Conservation (phyloP, 2,329 filamentous ascomycete genomes). For the Monosporascus ibericus region DNA sequence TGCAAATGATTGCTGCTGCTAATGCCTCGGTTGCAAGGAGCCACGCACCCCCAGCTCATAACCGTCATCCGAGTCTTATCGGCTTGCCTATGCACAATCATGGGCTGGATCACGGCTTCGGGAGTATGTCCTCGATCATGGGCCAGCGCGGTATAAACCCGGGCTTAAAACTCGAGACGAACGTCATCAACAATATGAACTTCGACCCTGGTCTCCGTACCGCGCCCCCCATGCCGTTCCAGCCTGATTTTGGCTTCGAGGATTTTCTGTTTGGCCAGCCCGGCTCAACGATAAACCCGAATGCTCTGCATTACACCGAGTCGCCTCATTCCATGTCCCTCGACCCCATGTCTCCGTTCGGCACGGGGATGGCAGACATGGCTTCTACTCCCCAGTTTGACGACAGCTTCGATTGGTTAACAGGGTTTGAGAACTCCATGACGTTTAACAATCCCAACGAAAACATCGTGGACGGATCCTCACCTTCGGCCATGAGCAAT, state of each 20-base stretch:
- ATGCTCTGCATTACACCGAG: constrained; percentile 76
- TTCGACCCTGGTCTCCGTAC: constrained; percentile 66
- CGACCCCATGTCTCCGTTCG: constrained; percentile 56
- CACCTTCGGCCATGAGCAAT: constrained; percentile 91
- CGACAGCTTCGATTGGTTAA: constrained; percentile 75
- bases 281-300: constrained; percentile 63
- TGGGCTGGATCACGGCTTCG: constrained; percentile 55
- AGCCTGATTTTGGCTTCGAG: constrained; percentile 64
- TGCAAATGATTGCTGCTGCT: constrained; percentile 64
- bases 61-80: constrained; percentile 68
- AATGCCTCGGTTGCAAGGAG: constrained; percentile 46
- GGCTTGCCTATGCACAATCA: constrained; percentile 53
- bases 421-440: constrained; percentile 74
- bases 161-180: constrained; percentile 78
- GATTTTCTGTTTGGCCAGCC: constrained; percentile 61
- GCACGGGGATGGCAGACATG: constrained; percentile 51
- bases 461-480: constrained; percentile 83
- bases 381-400: constrained; percentile 57
- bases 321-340: constrained; percentile 63
- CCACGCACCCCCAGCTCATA: constrained; percentile 48
- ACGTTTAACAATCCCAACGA: constrained; percentile 65
- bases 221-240: constrained; percentile 60
- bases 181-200: constrained; percentile 59
- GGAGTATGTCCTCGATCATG: constrained; percentile 64
- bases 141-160: constrained; percentile 61